Percentiles rank a stretch among this genome's conserved stretches.
Conservation (phyloP, 192 early-diverging fungal genomes). For the Coemansia sp. region DNA sequence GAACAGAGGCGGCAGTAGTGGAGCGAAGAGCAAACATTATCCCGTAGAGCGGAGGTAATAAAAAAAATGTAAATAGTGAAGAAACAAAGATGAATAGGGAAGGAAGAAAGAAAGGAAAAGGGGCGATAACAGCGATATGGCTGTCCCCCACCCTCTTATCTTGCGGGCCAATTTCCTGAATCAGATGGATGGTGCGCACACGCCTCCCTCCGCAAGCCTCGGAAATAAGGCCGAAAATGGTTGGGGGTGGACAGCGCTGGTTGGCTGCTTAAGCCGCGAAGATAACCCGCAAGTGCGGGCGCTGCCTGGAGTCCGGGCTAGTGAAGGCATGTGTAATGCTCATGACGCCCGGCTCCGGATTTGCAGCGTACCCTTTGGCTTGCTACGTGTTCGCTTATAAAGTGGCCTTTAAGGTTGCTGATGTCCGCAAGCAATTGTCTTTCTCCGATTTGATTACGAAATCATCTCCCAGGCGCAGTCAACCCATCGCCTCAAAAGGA, state of each 20-base stretch:
- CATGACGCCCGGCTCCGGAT: conserved; percentile 1
- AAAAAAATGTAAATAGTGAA: background rate
- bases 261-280: background rate
- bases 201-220: conserved; percentile 2
- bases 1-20: conserved; percentile 36
- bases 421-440: background rate
- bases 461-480: background rate
- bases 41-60: background rate
- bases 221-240: background rate
- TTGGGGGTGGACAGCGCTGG: background rate
- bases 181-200: background rate
- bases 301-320: background rate
- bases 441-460: background rate
- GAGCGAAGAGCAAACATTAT: conserved; percentile 54
- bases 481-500: background rate
- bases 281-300: background rate
- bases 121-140: background rate
- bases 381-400: background rate
- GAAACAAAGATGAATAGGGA: background rate
- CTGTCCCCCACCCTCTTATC: background rate
- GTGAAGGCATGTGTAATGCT: background rate
- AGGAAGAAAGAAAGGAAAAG: background rate
- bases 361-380: background rate
- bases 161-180: background rate
- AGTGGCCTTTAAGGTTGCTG: background rate